phyloP scores from a whole-genome alignment of 148 eudicot genomes.

The Talinum fruticosum region DNA sequence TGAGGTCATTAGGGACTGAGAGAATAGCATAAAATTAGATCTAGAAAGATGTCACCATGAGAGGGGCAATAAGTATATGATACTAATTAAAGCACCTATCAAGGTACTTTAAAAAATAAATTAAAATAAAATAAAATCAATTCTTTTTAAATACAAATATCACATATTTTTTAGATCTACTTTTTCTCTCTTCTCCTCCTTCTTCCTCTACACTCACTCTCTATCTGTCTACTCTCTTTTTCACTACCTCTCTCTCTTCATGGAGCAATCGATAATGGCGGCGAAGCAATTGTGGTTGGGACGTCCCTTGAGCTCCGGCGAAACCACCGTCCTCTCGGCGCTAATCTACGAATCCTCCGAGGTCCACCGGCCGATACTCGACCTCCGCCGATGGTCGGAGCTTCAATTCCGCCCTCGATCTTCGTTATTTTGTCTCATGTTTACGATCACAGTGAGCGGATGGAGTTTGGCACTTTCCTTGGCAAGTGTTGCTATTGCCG shows the following conservation, averaged over 20 bases:
- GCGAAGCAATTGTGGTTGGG: conserved; percentile 31
- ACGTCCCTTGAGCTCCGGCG: conserved; percentile 35
- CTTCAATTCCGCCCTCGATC: conserved; percentile 9
- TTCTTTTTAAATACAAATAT: no score
- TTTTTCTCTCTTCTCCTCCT: not conserved
- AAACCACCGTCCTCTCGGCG: conserved; percentile 15
- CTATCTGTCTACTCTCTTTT: not conserved
- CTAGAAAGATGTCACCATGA: no score
- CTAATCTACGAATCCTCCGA: not conserved
- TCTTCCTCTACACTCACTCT: conserved; percentile 9
- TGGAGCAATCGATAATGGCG: conserved; percentile 27
- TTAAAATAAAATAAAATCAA: no score
- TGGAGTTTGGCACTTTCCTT: conserved; percentile 17
- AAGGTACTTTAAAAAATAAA: no score
- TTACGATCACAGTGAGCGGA: conserved; percentile 1
- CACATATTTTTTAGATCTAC: no score
- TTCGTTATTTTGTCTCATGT: conserved; percentile 30
- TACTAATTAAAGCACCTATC: no score
- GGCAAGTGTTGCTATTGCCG: conserved; percentile 36
- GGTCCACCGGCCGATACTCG: not conserved
- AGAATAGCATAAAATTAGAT: no score
- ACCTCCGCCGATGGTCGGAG: conserved; percentile 6
- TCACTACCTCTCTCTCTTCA: not conserved
- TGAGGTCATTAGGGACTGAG: no score
- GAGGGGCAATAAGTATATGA: no score